Percentiles rank a stretch among this genome's conserved stretches.
Conservation (phyloP, 495 filamentous ascomycete species). For the Talaromyces nanjingensis region DNA sequence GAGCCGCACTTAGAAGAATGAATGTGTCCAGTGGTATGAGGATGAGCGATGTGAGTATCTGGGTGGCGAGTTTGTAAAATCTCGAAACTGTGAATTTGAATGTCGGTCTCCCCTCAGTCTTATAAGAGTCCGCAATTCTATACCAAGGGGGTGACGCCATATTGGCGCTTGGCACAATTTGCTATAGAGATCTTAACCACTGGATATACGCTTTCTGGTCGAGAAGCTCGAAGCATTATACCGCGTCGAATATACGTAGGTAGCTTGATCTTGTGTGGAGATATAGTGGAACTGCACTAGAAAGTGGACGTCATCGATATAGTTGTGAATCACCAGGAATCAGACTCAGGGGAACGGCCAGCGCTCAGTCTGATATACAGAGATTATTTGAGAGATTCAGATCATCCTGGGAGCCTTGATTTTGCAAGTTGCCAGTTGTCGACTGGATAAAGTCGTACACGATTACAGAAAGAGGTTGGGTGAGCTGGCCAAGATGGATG, state of each 20-base stretch:
- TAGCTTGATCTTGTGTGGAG: not conserved
- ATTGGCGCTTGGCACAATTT: not conserved
- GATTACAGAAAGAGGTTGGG: not conserved
- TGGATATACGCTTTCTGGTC: not conserved
- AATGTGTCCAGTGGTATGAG: slow-evolving; percentile 48
- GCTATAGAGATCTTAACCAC: not conserved
- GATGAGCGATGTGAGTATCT: slow-evolving; percentile 44
- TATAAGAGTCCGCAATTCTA: not conserved
- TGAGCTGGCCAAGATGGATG: not conserved
- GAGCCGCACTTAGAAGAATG: slow-evolving; percentile 37
- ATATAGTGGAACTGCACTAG: not conserved
- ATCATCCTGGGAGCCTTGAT: no score
- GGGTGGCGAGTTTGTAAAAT: slow-evolving; percentile 14
- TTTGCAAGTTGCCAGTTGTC: not conserved
- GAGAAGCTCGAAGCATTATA: not conserved
- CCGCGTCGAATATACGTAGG: not conserved
- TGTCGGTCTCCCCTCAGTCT: not conserved
- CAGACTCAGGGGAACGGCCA: not conserved
- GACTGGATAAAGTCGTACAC: not conserved
- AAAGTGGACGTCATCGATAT: not conserved
- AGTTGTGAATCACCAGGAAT: not conserved
- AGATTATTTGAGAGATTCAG: not conserved
- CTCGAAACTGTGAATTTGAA: not conserved
- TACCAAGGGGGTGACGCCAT: slow-evolving; percentile 2
- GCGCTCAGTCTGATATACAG: not conserved